Evolutionary conservation across 352 stramenopile genomes (phyloP).

Genomic region (Pythium rishiriense): DNA sequence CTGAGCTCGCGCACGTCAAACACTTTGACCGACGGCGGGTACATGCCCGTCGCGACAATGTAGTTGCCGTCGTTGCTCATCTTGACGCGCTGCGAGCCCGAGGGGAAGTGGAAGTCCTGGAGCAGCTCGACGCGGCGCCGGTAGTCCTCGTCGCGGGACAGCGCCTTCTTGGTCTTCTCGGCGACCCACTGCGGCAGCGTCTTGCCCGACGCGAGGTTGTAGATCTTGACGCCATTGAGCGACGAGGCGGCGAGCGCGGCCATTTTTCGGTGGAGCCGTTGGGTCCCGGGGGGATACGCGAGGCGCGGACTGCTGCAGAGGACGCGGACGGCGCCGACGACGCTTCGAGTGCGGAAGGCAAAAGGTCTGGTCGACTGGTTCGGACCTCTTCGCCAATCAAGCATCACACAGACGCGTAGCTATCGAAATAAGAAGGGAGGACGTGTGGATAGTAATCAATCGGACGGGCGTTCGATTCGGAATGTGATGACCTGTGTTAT

Average conservation of each 20-base stretch:
- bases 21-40: conserved; percentile 96
- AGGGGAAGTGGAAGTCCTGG: conserved; percentile 99
- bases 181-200: conserved; percentile 94
- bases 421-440: conserved; percentile 1
- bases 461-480: conserved; percentile 20
- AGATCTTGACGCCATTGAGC: conserved; percentile 94
- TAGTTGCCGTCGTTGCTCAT: conserved; percentile 96
- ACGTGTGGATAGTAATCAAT: conserved; percentile 13
- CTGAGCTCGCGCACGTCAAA: conserved; percentile 94
- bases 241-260: conserved; percentile 78
- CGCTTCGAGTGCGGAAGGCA: neutral
- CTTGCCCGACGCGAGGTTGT: conserved; percentile 94
- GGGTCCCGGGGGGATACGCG: neutral
- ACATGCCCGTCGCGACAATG: conserved; percentile 96
- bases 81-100: conserved; percentile 91
- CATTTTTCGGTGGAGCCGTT: conserved; percentile 35
- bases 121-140: conserved; percentile 96
- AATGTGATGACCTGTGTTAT: neutral
- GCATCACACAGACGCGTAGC: neutral
- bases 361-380: too few relatives aligned
- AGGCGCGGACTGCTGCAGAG: neutral
- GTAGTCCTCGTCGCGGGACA: conserved; percentile 84
- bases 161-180: conserved; percentile 84
- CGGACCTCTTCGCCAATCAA: conserved; percentile 32
- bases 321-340: neutral